Percentiles rank a stretch among this genome's conserved stretches.
phyloP scores from a whole-genome alignment of 441 rosid genomes.

The Croton setiger region DNA sequence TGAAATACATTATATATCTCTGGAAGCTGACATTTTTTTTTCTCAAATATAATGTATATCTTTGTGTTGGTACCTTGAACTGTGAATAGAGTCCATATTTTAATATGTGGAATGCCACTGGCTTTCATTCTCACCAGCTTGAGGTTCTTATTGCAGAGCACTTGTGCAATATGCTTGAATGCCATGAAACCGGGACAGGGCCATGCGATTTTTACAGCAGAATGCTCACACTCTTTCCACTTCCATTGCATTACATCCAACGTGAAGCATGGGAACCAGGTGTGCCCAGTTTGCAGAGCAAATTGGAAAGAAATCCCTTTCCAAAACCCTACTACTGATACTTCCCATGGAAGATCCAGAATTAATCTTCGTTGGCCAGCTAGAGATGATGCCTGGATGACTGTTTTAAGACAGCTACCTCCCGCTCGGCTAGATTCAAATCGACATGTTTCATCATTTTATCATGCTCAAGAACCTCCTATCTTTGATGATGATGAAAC shows the following conservation, averaged over 20 bases:
- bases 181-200: constrained; percentile 76
- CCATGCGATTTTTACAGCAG: constrained; percentile 85
- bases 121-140: constrained; percentile 17
- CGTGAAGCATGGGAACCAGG: constrained; percentile 79
- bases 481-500: constrained; percentile 70
- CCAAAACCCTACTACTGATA: constrained; percentile 38
- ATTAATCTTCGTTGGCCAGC: constrained; percentile 37
- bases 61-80: neutral
- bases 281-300: constrained; percentile 80
- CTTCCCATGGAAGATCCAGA: constrained; percentile 26
- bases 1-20: neutral
- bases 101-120: neutral
- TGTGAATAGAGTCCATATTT: neutral
- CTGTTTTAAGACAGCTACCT: constrained; percentile 50
- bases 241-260: constrained; percentile 84
- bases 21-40: neutral
- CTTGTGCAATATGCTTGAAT: constrained; percentile 78
- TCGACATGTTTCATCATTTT: constrained; percentile 42
- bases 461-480: constrained; percentile 60
- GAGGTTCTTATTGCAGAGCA: constrained; percentile 40
- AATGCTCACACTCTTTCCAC: constrained; percentile 86
- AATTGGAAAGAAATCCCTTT: constrained; percentile 87
- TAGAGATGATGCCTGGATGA: constrained; percentile 47
- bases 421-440: constrained; percentile 46
- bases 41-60: neutral